Conservation (phyloP, 352 stramenopile species). For the Phytophthora fragariae region DNA sequence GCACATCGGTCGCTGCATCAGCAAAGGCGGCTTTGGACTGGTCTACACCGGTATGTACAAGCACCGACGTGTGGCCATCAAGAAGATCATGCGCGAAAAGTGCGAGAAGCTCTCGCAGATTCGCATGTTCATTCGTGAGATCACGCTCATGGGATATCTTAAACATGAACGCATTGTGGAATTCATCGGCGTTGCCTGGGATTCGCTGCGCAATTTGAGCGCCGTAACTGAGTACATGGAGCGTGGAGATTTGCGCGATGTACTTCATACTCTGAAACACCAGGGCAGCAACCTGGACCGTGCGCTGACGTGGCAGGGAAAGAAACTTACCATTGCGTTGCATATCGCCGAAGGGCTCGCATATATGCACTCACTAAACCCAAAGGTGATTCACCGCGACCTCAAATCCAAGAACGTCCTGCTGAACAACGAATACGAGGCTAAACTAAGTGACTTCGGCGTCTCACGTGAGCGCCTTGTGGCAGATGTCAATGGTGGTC, state of each 20-base stretch:
- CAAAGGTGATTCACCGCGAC: conserved; percentile 81
- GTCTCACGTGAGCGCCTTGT: conserved; percentile 57
- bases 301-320: conserved; percentile 53
- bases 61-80: conserved; percentile 48
- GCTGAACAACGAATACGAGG: conserved; percentile 59
- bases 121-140: conserved; percentile 57
- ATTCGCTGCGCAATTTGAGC: conserved; percentile 59
- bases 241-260: conserved; percentile 67
- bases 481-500: conserved; percentile 14
- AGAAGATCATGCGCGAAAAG: conserved; percentile 50
- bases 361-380: conserved; percentile 74
- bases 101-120: conserved; percentile 46
- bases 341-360: conserved; percentile 70
- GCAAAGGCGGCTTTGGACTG: conserved; percentile 53
- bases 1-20: conserved; percentile 47
- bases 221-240: conserved; percentile 84
- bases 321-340: conserved; percentile 66
- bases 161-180: conserved; percentile 74
- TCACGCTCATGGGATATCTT: conserved; percentile 67
- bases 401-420: conserved; percentile 87
- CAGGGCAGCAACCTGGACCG: conserved; percentile 30
- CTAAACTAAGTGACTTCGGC: conserved; percentile 84
- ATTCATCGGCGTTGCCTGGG: conserved; percentile 77
- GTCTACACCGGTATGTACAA: conserved; percentile 51
- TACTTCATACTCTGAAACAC: conserved; percentile 54